Evolutionary conservation across 164 flowering plant genomes (phyloP).

Genomic region (Protea cynaroides): DNA sequence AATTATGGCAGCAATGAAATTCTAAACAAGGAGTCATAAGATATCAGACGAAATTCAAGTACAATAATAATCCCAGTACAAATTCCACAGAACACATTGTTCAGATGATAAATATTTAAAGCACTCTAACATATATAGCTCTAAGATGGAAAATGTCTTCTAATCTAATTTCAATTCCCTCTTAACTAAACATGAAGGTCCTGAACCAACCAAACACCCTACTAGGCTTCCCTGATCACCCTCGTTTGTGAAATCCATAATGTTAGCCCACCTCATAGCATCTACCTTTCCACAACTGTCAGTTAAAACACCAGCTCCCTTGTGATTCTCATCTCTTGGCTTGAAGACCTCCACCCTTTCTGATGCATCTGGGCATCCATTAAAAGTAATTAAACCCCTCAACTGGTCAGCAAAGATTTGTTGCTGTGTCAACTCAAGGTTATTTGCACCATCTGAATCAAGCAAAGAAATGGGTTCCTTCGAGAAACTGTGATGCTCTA

Average conservation of each 20-base stretch:
- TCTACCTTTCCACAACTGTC: conserved; percentile 18
- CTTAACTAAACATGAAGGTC: conserved; percentile 21
- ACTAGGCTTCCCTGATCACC: conserved; percentile 4
- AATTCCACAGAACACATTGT: too few species aligned
- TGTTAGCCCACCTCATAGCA: conserved; percentile 32
- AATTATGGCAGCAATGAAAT: too few species aligned
- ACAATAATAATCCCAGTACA: too few species aligned
- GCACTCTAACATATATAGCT: too few species aligned
- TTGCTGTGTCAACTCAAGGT: conserved; percentile 13
- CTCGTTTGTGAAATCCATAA: conserved; percentile 23
- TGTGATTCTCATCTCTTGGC: conserved; percentile 9
- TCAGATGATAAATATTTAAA: not conserved
- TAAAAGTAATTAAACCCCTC: conserved; percentile 49
- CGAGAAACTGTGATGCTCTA: conserved; percentile 11
- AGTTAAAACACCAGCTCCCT: conserved; percentile 9
- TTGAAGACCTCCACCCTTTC: not conserved
- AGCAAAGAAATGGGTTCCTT: conserved; percentile 29
- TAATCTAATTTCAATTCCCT: conserved; percentile 21
- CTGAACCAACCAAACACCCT: not conserved
- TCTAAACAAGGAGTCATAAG: too few species aligned
- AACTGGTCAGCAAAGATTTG: conserved; percentile 27
- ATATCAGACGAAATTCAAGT: too few species aligned
- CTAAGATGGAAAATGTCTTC: not conserved
- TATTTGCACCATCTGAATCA: conserved; percentile 28
- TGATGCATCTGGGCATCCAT: conserved; percentile 19